Conservation (phyloP, 2,329 filamentous ascomycete genomes). For the Xylariaceae sp. region DNA sequence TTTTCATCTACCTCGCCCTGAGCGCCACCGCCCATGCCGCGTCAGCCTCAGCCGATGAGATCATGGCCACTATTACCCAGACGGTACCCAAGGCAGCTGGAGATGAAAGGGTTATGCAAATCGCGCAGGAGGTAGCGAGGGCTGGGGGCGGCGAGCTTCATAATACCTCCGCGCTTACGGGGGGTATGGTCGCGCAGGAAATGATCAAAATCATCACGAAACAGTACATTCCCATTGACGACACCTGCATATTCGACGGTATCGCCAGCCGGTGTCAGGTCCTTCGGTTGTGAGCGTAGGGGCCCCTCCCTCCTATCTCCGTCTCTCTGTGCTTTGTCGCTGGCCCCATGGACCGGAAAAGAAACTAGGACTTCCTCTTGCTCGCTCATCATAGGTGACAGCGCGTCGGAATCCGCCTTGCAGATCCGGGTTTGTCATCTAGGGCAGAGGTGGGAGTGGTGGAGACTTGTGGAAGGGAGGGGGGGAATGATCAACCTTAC, state of each 20-base stretch:
- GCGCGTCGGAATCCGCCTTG: slow-evolving; percentile 25
- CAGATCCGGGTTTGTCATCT: slow-evolving; percentile 31
- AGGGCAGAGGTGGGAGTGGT: slow-evolving; percentile 25
- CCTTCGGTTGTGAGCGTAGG: slow-evolving; percentile 44
- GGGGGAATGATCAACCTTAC: slow-evolving; percentile 27
- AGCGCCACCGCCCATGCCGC: slow-evolving; percentile 47
- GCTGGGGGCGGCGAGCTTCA: slow-evolving; percentile 83
- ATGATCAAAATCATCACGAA: slow-evolving; percentile 83
- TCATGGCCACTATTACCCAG: slow-evolving; percentile 45
- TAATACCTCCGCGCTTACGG: slow-evolving; percentile 82
- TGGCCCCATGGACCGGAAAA: too few species aligned
- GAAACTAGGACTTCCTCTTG: too few species aligned
- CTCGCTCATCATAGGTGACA: slow-evolving; percentile 23
- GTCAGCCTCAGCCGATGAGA: slow-evolving; percentile 47
- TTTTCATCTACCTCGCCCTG: slow-evolving; percentile 67
- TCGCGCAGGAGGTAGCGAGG: slow-evolving; percentile 66
- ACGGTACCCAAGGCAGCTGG: slow-evolving; percentile 44
- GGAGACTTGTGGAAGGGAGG: too few species aligned
- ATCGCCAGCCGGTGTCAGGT: slow-evolving; percentile 60
- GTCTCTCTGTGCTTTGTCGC: too few species aligned
- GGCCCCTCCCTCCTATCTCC: slow-evolving; percentile 17
- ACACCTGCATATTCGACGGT: slow-evolving; percentile 68
- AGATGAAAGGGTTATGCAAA: slow-evolving; percentile 48
- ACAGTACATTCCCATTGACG: slow-evolving; percentile 68
- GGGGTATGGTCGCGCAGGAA: slow-evolving; percentile 95